phyloP scores from a whole-genome alignment of 768 basidiomycete species.

The Trametes elegans region DNA sequence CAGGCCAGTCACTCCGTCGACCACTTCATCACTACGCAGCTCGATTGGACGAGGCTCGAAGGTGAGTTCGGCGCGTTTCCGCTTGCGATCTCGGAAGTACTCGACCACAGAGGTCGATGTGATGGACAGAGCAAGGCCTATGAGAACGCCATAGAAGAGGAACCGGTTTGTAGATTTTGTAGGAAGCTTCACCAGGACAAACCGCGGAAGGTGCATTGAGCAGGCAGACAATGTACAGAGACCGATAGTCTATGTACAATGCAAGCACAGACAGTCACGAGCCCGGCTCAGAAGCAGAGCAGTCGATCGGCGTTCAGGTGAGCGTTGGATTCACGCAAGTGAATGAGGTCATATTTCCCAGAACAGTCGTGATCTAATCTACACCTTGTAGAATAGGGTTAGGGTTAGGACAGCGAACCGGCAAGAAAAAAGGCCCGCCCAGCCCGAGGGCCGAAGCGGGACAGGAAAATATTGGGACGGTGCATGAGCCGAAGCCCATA shows the following conservation, averaged over 20 bases:
- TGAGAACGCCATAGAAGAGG: conserved; percentile 51
- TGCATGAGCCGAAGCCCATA: conserved; percentile 46
- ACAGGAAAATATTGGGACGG: conserved; percentile 47
- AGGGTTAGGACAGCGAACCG: conserved; percentile 27
- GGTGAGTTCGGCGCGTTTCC: conserved; percentile 33
- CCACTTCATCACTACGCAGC: conserved; percentile 71
- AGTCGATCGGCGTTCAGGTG: too few relatives aligned
- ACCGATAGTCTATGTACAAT: background rate
- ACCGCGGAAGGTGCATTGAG: conserved; percentile 8
- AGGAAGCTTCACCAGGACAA: background rate
- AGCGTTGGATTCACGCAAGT: background rate
- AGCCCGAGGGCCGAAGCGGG: conserved; percentile 51
- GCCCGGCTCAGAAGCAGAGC: background rate
- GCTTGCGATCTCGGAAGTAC: conserved; percentile 50
- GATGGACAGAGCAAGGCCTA: conserved; percentile 76
- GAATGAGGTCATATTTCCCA: conserved; percentile 11
- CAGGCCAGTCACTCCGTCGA: conserved; percentile 76
- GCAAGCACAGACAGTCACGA: background rate
- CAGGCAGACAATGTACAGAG: background rate
- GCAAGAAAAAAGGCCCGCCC: conserved; percentile 42
- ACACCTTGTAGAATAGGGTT: conserved; percentile 22
- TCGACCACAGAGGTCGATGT: conserved; percentile 64
- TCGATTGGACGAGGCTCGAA: conserved; percentile 59
- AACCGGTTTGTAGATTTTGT: conserved; percentile 31
- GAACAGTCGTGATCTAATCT: conserved; percentile 5